A percentile compares a stretch with the other conserved stretches of the same genome.
These are phyloP conservation scores for Rhododendron ferrugineum DNA, from an alignment of 148 eudicot genomes.

Conservation along the genomic window DNA sequence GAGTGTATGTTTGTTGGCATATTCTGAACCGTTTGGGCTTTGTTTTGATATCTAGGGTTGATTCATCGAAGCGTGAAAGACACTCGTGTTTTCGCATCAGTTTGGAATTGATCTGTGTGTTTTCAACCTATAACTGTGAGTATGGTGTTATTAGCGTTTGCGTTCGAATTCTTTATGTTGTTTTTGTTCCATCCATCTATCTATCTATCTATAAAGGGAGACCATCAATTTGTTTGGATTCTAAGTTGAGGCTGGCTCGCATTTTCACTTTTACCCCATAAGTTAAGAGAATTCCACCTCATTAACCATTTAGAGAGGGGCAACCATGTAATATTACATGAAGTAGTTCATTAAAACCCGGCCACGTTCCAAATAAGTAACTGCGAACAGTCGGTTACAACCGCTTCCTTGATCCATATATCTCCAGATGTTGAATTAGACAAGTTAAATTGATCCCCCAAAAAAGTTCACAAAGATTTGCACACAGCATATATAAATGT, in stretches of 20 bases:
- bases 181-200: not conserved
- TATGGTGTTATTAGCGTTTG: not conserved
- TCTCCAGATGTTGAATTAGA: not conserved
- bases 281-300: not conserved
- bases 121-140: not conserved
- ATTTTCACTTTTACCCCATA: not conserved
- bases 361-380: no score
- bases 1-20: not conserved
- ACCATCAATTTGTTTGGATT: no score
- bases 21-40: not conserved
- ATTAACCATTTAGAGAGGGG: no score
- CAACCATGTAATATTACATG: no score
- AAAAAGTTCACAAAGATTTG: not conserved
- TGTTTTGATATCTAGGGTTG: constrained; percentile 6
- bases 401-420: not conserved
- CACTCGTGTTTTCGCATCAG: not conserved
- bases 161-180: not conserved
- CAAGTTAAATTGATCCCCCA: not conserved
- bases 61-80: not conserved
- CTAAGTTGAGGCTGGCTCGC: not conserved
- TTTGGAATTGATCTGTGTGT: not conserved
- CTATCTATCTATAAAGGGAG: no score
- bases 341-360: no score
- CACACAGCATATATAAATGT: not conserved
- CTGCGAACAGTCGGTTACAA: not conserved